Conservation (phyloP, 116 monocot species). For the Iris pallida region DNA sequence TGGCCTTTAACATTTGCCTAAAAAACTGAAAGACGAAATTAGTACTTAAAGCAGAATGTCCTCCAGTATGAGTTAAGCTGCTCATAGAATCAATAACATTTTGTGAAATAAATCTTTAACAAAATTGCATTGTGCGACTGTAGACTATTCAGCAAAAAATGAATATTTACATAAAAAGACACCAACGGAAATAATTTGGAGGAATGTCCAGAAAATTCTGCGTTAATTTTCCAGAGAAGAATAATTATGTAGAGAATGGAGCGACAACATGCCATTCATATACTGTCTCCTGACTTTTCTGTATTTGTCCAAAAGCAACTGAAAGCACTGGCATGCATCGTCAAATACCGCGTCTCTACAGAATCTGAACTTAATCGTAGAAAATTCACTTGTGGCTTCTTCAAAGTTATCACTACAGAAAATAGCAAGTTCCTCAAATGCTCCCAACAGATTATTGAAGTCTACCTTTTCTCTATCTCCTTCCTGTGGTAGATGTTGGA, state of each 20-base stretch:
- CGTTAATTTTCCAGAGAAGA: too few relatives aligned
- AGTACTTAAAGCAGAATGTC: too few relatives aligned
- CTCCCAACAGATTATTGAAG: slow-evolving; percentile 25
- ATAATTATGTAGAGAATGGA: slow-evolving; percentile 26
- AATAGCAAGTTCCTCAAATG: slow-evolving; percentile 37
- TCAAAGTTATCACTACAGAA: slow-evolving; percentile 13
- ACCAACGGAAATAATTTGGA: too few relatives aligned
- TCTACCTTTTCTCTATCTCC: slow-evolving; percentile 25
- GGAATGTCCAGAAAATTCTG: too few relatives aligned
- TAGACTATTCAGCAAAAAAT: too few relatives aligned
- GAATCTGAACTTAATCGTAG: slow-evolving; percentile 43
- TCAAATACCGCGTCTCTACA: slow-evolving; percentile 54
- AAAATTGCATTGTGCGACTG: too few relatives aligned
- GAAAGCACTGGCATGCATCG: slow-evolving; percentile 49
- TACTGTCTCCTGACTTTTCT: slow-evolving; percentile 67
- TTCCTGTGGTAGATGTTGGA: slow-evolving; percentile 43
- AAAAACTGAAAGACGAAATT: too few relatives aligned
- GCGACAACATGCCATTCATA: slow-evolving; percentile 72
- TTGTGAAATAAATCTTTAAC: too few relatives aligned
- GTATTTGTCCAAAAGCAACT: slow-evolving; percentile 51
- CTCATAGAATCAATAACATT: too few relatives aligned
- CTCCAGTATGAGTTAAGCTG: too few relatives aligned
- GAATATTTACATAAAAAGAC: too few relatives aligned
- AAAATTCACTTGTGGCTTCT: slow-evolving; percentile 35
- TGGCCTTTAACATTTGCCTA: too few relatives aligned